Conservation (phyloP, 1,284 basidiomycete genomes). For the Puccinia polysora region DNA sequence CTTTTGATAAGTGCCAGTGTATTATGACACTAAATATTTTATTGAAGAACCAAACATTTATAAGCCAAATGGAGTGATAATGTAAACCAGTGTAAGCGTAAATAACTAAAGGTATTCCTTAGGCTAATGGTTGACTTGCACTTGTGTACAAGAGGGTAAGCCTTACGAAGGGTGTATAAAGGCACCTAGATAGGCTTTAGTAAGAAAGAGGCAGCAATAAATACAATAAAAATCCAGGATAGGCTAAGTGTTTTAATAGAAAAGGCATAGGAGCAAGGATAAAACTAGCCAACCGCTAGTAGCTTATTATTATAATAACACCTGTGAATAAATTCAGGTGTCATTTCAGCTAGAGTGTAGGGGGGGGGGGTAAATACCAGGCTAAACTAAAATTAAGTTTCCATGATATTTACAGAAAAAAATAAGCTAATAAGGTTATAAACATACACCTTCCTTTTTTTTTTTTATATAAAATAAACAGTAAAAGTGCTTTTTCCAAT, state of each 20-base stretch:
- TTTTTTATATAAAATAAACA: not conserved
- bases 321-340: not conserved
- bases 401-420: too few relatives aligned
- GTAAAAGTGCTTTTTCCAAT: not conserved
- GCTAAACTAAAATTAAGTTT: too few relatives aligned
- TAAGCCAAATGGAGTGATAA: conserved; percentile 1
- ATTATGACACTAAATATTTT: too few relatives aligned
- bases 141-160: too few relatives aligned
- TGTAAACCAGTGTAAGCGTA: not conserved
- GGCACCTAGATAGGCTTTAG: too few relatives aligned
- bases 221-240: too few relatives aligned
- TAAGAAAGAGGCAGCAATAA: too few relatives aligned
- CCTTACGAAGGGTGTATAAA: too few relatives aligned
- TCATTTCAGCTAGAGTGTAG: not conserved
- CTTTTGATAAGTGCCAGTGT: not conserved
- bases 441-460: not conserved
- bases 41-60: too few relatives aligned
- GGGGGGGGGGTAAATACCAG: not conserved
- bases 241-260: too few relatives aligned
- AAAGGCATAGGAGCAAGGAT: too few relatives aligned
- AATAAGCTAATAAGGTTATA: not conserved
- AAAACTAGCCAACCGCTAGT: too few relatives aligned
- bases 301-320: not conserved
- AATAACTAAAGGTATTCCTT: not conserved
- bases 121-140: not conserved